Conservation (phyloP, 768 basidiomycete species). For the Suillus alpinus region DNA sequence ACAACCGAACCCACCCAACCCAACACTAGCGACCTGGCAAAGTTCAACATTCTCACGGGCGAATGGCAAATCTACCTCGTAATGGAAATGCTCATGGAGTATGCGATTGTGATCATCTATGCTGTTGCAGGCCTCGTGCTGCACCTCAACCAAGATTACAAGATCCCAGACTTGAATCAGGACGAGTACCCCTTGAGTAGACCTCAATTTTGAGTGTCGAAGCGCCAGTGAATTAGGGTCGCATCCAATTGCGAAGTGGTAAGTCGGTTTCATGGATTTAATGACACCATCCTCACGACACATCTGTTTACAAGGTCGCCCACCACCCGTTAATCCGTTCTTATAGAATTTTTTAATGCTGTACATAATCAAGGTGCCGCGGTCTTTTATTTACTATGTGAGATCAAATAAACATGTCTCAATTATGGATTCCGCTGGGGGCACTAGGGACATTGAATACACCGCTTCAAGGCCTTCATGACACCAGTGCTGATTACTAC, state of each 20-base stretch:
- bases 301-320: neutral
- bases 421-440: too few species aligned
- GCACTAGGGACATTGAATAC: too few species aligned
- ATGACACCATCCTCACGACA: neutral
- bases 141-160: slow-evolving; percentile 19
- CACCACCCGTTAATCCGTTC: neutral
- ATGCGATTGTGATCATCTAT: slow-evolving; percentile 42
- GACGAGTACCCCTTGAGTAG: slow-evolving; percentile 28
- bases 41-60: slow-evolving; percentile 52
- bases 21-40: slow-evolving; percentile 34
- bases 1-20: slow-evolving; percentile 20
- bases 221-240: neutral
- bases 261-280: neutral
- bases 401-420: too few species aligned
- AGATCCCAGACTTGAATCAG: slow-evolving; percentile 10
- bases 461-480: too few species aligned
- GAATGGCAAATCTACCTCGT: slow-evolving; percentile 52
- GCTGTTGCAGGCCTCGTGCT: slow-evolving; percentile 17
- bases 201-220: slow-evolving; percentile 10
- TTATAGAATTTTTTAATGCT: neutral
- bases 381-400: too few species aligned
- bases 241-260: neutral
- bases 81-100: slow-evolving; percentile 57
- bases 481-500: too few species aligned
- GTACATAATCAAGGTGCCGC: too few species aligned